Conservation (phyloP, 2,329 filamentous ascomycete species). For the Apiospora pterosperma region DNA sequence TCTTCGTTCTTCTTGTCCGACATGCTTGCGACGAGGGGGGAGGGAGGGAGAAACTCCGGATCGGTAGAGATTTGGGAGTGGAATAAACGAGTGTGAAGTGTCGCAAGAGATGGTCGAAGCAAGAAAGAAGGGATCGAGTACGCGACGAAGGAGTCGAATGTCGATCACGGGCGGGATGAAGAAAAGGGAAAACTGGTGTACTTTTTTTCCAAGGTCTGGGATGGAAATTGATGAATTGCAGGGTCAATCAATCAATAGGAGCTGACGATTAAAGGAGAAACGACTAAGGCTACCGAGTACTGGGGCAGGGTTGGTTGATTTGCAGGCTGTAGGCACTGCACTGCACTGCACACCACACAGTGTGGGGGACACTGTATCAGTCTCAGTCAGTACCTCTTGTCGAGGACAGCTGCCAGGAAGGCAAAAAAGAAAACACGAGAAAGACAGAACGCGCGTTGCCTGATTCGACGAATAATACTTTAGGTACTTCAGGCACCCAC, state of each 20-base stretch:
- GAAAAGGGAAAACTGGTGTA: constrained; percentile 1
- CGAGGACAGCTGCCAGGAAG: background rate
- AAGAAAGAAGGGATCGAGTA: constrained; percentile 1
- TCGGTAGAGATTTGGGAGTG: background rate
- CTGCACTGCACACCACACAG: no score
- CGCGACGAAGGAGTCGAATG: background rate
- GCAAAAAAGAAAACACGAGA: background rate
- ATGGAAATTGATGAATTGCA: background rate
- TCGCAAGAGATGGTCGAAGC: background rate
- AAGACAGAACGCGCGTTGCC: constrained; percentile 1
- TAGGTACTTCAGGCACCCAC: background rate
- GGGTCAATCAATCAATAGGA: background rate
- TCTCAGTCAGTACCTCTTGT: no score
- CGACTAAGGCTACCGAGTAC: background rate
- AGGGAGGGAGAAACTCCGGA: background rate
- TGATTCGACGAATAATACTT: background rate
- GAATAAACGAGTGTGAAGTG: constrained; percentile 1
- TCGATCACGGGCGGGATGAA: constrained; percentile 2
- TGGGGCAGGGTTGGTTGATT: background rate
- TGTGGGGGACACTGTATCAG: no score
- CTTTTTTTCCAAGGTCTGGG: constrained; percentile 1
- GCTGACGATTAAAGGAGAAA: background rate
- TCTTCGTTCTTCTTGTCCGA: constrained; percentile 88
- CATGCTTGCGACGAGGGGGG: constrained; percentile 50
- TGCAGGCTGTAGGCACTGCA: no score